Percentiles rank a stretch among this genome's conserved stretches.
Evolutionary conservation across 2,329 filamentous ascomycete species (phyloP).

Genomic region (Mycogone perniciosa): DNA sequence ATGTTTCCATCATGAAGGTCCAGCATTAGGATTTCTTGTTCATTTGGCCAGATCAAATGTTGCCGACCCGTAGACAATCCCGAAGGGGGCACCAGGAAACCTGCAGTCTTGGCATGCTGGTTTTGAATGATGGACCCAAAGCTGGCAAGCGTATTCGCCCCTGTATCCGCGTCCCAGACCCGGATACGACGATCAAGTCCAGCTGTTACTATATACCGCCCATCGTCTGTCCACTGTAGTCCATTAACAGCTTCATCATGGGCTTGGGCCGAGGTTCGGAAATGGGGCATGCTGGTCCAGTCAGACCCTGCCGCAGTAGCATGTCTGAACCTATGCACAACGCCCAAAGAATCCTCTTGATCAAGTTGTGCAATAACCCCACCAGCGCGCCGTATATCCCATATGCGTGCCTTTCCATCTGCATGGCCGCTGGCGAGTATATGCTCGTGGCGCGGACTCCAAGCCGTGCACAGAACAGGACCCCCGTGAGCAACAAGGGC

Average conservation of each 20-base stretch:
- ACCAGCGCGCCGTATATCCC: constrained; percentile 78
- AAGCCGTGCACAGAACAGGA: constrained; percentile 62
- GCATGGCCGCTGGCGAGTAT: constrained; percentile 77
- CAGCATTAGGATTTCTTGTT: constrained; percentile 71
- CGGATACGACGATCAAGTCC: constrained; percentile 80
- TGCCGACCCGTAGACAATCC: constrained; percentile 51
- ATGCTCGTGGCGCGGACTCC: constrained; percentile 77
- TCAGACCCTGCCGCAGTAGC: constrained; percentile 26
- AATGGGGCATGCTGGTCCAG: constrained; percentile 26
- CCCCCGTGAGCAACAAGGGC: constrained; percentile 63
- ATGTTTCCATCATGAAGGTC: constrained; percentile 72
- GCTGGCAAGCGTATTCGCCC: constrained; percentile 80
- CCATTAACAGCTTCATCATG: constrained; percentile 81
- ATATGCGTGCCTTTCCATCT: constrained; percentile 77
- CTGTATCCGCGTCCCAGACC: constrained; percentile 76
- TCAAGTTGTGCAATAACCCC: constrained; percentile 72
- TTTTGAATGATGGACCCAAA: constrained; percentile 83
- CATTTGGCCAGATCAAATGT: constrained; percentile 74
- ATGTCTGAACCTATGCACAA: constrained; percentile 40
- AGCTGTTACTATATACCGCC: constrained; percentile 67
- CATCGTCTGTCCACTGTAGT: constrained; percentile 76
- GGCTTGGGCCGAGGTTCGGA: constrained; percentile 53
- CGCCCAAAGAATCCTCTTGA: constrained; percentile 72
- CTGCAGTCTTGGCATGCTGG: constrained; percentile 52
- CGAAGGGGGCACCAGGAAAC: constrained; percentile 58